These are phyloP conservation scores for Gorgonomyces haynaldii DNA, from an alignment of 192 early-diverging fungal species.

Conservation along the genomic window DNA sequence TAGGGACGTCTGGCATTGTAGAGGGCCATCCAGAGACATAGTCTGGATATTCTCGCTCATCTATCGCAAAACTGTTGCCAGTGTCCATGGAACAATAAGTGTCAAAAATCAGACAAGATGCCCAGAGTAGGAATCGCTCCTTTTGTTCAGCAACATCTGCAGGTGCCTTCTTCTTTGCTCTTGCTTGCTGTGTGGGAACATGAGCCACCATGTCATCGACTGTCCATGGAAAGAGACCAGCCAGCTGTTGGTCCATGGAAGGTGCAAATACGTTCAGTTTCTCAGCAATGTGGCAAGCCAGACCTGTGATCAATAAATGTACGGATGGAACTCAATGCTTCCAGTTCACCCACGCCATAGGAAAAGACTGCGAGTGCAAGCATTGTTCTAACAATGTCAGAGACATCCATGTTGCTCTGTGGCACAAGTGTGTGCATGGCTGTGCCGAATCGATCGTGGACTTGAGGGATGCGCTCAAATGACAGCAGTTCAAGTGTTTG, in stretches of 20 bases:
- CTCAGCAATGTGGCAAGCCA: neutral
- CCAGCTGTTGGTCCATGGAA: neutral
- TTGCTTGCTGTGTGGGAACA: constrained; percentile 1
- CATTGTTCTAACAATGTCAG: constrained; percentile 8
- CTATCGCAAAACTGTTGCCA: constrained; percentile 3
- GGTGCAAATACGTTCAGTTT: neutral
- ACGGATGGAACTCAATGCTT: neutral
- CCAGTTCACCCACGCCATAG: constrained; percentile 8
- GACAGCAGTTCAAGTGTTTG: neutral
- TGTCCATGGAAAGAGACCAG: constrained; percentile 3
- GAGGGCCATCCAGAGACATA: constrained; percentile 7
- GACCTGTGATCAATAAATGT: constrained; percentile 1
- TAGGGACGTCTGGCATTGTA: neutral
- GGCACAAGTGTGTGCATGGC: neutral
- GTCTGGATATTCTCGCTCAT: constrained; percentile 7
- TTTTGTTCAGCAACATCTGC: neutral
- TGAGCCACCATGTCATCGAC: constrained; percentile 1
- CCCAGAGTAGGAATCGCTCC: constrained; percentile 8
- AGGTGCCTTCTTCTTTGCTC: neutral
- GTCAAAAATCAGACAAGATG: constrained; percentile 6
- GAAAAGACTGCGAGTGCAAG: constrained; percentile 2
- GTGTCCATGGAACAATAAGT: constrained; percentile 11
- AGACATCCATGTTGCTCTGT: neutral
- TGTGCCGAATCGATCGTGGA: neutral
- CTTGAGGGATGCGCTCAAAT: constrained; percentile 2